Conservation (phyloP, 768 basidiomycete genomes). For the Rubroboletus pulcherrimus region DNA sequence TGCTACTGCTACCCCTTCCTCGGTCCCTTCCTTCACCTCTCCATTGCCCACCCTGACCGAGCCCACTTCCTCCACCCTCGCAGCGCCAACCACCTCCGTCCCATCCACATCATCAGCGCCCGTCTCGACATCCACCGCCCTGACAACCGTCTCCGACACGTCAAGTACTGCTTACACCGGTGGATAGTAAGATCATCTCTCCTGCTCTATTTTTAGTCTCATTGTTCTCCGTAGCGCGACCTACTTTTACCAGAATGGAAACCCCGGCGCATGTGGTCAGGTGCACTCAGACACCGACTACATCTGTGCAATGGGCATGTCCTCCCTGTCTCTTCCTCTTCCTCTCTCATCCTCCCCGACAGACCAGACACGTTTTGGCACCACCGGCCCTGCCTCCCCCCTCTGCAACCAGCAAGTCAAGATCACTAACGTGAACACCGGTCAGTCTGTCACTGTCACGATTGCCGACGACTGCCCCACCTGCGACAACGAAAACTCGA, state of each 20-base stretch:
- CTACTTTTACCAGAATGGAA: constrained; percentile 67
- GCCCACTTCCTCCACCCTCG: background rate
- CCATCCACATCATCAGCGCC: background rate
- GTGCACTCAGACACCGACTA: constrained; percentile 51
- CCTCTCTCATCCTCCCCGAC: constrained; percentile 5
- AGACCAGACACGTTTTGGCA: constrained; percentile 54
- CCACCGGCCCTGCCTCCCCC: constrained; percentile 40
- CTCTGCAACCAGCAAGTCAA: constrained; percentile 65
- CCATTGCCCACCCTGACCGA: background rate
- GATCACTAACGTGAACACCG: constrained; percentile 58
- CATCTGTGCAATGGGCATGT: constrained; percentile 63
- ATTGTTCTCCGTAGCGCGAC: constrained; percentile 44
- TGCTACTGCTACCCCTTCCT: background rate
- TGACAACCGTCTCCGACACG: constrained; percentile 3
- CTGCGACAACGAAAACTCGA: constrained; percentile 59
- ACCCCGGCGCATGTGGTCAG: constrained; percentile 76
- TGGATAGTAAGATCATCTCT: constrained; percentile 41
- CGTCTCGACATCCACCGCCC: background rate
- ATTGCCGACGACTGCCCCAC: constrained; percentile 84
- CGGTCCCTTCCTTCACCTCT: background rate
- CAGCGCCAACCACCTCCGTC: background rate
- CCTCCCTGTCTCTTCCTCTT: background rate
- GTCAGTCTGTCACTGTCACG: constrained; percentile 51
- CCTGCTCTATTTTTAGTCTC: background rate
- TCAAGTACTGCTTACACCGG: constrained; percentile 25